Base-by-base conservation (phyloP, 805 yeast genomes). In the Candida vaughaniae region DNA sequence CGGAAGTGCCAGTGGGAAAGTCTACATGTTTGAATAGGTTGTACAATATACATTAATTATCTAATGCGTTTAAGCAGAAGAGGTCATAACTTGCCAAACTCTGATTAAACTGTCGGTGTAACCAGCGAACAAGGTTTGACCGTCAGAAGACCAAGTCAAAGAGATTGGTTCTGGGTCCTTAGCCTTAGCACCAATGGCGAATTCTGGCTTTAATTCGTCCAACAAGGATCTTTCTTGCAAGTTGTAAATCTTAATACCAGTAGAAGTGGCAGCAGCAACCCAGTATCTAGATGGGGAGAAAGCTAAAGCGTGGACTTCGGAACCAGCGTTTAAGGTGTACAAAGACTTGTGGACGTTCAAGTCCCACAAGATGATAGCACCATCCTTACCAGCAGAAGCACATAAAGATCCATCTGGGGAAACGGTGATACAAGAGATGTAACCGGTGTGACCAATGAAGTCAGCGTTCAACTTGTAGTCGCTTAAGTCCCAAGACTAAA, bases 251-350 rank as follows among this genome's bases (percentile, higher is more conserved):
- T 90, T 91, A 80, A 93, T 88, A 66, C 96, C 93, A 56, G 96
- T 76, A 54, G 96, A 77, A 61, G 99, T 93, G 66, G 99, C 98
- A 76, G 98, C 99, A 70, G 95, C 91, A 73, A 93, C 85, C 99
- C 99, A 93, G 95, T 87, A 93, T 85, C 99, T 90, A 95, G 87
- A 87, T 77, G 99, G 99, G 71, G 98, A 91, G 95, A 93, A 93
- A 61, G 97, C 95, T 69, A 93, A 81, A 69, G 97, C 95, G 74
- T 87, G 87, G 60, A 93, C 89, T 80, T 91, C 98, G 66, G 91
- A 93, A 71, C 93, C 88, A 60, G 96, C 91, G 62, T 79, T 76
- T 71, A 93, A 81, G 64, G 96, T 82, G 95, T 89, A 91, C 65
- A 90, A 78, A 64, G 90, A 82, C 64, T 74, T 71, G 78, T 85